Evolutionary conservation across 2,329 filamentous ascomycete species (phyloP).

Genomic region (Chrysoporthe deuterocubensis): DNA sequence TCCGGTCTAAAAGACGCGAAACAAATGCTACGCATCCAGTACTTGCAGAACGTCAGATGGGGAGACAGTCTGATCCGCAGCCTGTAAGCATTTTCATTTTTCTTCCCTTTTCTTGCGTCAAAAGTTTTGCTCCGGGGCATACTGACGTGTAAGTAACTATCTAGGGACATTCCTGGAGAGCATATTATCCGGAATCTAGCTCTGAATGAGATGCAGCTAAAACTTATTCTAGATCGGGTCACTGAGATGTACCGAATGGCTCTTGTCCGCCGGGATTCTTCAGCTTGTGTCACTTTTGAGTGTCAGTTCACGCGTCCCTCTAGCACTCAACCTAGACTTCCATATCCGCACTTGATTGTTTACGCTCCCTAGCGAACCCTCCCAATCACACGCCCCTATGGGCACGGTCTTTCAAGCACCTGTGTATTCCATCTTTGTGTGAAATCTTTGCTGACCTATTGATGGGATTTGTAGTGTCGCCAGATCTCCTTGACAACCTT

Average conservation of each 20-base stretch:
- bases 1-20: conserved; percentile 5
- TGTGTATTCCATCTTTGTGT: background rate
- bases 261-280: conserved; percentile 2
- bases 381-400: background rate
- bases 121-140: too few relatives aligned
- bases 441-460: background rate
- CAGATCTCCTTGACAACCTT: background rate
- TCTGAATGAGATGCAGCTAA: background rate
- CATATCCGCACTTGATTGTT: background rate
- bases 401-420: background rate
- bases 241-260: background rate
- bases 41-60: conserved; percentile 2
- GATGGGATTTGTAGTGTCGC: background rate
- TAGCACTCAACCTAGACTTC: background rate
- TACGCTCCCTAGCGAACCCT: background rate
- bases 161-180: background rate
- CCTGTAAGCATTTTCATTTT: background rate
- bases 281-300: conserved; percentile 7
- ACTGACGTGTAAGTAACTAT: background rate
- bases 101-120: too few relatives aligned
- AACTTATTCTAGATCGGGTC: background rate
- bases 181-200: background rate
- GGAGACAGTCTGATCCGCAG: conserved; percentile 2
- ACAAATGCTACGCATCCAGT: conserved; percentile 3
- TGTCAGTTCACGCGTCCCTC: background rate